Percentiles rank a stretch among this genome's conserved stretches.
phyloP scores from a whole-genome alignment of 2,329 filamentous ascomycete genomes.

The Diaporthe capsici region DNA sequence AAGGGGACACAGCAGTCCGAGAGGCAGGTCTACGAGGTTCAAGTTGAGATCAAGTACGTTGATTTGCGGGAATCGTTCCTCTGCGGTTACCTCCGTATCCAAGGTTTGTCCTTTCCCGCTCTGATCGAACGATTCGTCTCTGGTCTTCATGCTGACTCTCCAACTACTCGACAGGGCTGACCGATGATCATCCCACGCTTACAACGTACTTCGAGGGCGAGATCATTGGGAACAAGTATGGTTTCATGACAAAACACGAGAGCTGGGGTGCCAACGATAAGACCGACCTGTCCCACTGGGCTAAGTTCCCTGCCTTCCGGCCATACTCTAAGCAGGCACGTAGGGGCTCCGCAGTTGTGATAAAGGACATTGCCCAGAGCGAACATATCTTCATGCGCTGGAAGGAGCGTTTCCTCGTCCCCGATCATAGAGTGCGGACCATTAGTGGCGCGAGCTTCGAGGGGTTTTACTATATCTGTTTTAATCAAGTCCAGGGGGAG shows the following conservation, averaged over 20 bases:
- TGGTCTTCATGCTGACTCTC: neutral
- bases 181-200: conserved; percentile 95
- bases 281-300: conserved; percentile 94
- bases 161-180: conserved; percentile 75
- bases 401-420: conserved; percentile 98
- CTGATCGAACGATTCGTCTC: neutral
- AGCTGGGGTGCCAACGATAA: conserved; percentile 94
- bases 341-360: conserved; percentile 68
- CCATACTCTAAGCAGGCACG: conserved; percentile 75
- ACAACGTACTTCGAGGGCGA: conserved; percentile 99
- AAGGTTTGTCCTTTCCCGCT: conserved; percentile 72
- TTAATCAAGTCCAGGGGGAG: conserved; percentile 89
- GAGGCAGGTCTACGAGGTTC: conserved; percentile 92
- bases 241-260: conserved; percentile 90
- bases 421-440: conserved; percentile 90
- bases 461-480: conserved; percentile 99
- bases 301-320: conserved; percentile 87
- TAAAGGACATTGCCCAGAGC: conserved; percentile 80
- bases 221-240: conserved; percentile 95
- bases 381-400: conserved; percentile 98
- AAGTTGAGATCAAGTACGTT: conserved; percentile 97
- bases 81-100: conserved; percentile 94
- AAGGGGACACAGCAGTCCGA: conserved; percentile 94
- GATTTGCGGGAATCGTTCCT: conserved; percentile 95
- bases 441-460: conserved; percentile 97